Percentiles rank a stretch among this genome's conserved stretches.
These are phyloP conservation scores for Mycogone perniciosa DNA, from an alignment of 2,329 filamentous ascomycete species.

Conservation along the genomic window DNA sequence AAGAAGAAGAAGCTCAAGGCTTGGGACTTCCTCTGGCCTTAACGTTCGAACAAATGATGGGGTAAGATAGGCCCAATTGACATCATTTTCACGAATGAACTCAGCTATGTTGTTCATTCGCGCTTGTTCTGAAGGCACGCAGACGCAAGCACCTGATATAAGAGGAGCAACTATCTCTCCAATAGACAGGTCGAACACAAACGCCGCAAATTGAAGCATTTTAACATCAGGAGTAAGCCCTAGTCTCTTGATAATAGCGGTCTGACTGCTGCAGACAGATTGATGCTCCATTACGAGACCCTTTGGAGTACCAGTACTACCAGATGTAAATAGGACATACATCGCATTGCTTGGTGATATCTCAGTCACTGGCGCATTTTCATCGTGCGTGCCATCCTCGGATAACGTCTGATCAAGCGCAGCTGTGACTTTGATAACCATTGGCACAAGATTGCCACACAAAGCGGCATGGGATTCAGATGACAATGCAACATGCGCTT, in stretches of 20 bases:
- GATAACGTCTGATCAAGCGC: not conserved
- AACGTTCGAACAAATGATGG: not conserved
- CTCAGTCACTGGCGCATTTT: not conserved
- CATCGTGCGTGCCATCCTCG: not conserved
- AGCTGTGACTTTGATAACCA: not conserved
- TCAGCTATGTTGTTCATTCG: constrained; percentile 4
- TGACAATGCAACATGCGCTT: not conserved
- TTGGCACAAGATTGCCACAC: not conserved
- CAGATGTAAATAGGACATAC: constrained; percentile 21
- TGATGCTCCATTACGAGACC: constrained; percentile 18
- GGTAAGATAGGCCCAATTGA: constrained; percentile 6
- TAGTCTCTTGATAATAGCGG: constrained; percentile 1
- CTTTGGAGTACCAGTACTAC: constrained; percentile 20
- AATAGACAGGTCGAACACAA: constrained; percentile 5
- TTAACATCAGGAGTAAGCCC: not conserved
- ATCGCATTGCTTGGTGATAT: constrained; percentile 9
- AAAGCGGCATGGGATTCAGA: not conserved
- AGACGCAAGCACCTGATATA: constrained; percentile 7
- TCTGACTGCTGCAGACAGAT: constrained; percentile 8
- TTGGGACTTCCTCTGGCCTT: constrained; percentile 4
- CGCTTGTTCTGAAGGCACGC: constrained; percentile 2
- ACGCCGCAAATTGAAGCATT: constrained; percentile 9
- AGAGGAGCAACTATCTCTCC: constrained; percentile 6
- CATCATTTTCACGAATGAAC: constrained; percentile 2
- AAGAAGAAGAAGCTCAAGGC: constrained; percentile 9